Percentiles rank a stretch among this genome's conserved stretches.
phyloP scores from a whole-genome alignment of 257 asterid species.

The Rauvolfia tetraphylla region DNA sequence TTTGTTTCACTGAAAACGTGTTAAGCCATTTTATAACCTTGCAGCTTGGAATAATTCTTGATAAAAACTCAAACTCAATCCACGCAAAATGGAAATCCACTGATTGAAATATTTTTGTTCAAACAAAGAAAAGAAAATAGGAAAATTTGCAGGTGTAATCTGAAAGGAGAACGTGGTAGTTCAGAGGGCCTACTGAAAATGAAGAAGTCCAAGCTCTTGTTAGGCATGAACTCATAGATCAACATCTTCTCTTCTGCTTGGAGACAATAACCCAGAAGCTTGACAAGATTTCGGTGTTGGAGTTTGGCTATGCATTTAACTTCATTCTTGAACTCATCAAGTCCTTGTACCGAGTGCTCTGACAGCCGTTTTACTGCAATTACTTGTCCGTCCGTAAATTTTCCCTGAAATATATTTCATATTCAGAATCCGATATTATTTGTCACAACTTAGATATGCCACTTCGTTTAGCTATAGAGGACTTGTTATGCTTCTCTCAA shows the following conservation, averaged over 20 bases:
- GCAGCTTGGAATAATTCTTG: neutral
- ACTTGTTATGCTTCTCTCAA: too few relatives aligned
- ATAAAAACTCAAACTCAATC: neutral
- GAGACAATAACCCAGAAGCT: constrained; percentile 51
- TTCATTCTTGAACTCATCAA: constrained; percentile 51
- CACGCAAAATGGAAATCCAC: neutral
- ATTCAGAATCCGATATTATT: neutral
- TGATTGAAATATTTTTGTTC: neutral
- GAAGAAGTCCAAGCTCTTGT: constrained; percentile 46
- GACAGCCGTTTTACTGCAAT: constrained; percentile 55
- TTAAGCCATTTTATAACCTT: too few relatives aligned
- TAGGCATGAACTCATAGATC: constrained; percentile 50
- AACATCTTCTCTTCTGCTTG: constrained; percentile 42
- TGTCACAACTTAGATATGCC: neutral
- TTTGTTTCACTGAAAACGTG: neutral
- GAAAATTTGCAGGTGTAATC: neutral
- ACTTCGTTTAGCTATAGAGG: too few relatives aligned
- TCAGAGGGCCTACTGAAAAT: constrained; percentile 31
- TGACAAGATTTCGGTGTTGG: constrained; percentile 60
- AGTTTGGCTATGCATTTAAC: constrained; percentile 40
- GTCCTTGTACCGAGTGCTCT: constrained; percentile 43
- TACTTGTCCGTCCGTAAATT: constrained; percentile 35
- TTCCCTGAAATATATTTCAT: constrained; percentile 31
- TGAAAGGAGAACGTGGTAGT: neutral
- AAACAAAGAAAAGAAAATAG: neutral